phyloP scores from a whole-genome alignment of 805 yeast genomes.

The Sugiyamaella qingdaonensis region DNA sequence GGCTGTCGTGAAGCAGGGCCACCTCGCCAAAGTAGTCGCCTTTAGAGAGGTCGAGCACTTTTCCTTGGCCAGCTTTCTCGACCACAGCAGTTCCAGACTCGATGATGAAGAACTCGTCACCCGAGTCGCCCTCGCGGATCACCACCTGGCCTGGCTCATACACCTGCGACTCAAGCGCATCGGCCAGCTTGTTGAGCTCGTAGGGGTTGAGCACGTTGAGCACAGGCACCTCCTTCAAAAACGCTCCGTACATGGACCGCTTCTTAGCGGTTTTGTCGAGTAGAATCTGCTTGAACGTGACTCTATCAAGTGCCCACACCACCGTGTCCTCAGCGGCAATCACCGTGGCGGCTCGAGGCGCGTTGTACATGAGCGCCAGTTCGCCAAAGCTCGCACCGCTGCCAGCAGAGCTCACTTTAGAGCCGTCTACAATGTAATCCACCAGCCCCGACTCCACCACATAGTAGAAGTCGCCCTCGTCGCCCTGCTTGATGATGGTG shows the following conservation, averaged over 20 bases:
- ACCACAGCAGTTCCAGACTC: conserved; percentile 84
- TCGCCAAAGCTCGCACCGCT: conserved; percentile 95
- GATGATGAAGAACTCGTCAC: conserved; percentile 68
- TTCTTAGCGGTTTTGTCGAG: conserved; percentile 87
- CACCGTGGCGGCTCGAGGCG: conserved; percentile 97
- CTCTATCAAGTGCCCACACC: conserved; percentile 90
- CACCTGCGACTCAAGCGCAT: conserved; percentile 78
- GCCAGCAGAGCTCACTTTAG: conserved; percentile 67
- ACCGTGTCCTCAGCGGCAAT: conserved; percentile 64
- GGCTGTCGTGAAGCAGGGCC: conserved; percentile 84
- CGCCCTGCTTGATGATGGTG: conserved; percentile 82
- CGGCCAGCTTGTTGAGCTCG: conserved; percentile 89
- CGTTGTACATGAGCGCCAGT: conserved; percentile 93
- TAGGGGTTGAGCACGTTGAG: conserved; percentile 66
- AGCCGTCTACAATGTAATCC: conserved; percentile 69
- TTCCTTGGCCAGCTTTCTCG: conserved; percentile 53
- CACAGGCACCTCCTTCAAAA: conserved; percentile 81
- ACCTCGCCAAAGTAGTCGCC: conserved; percentile 98
- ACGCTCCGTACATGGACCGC: conserved; percentile 85
- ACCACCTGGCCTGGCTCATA: conserved; percentile 70
- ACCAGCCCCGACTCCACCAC: conserved; percentile 82
- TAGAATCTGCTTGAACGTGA: conserved; percentile 86
- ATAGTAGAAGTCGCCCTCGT: conserved; percentile 90
- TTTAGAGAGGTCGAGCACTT: conserved; percentile 50
- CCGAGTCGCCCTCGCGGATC: conserved; percentile 81